Evolutionary conservation across 352 stramenopile species (phyloP).

Genomic region (Globisporangium megalacanthum): DNA sequence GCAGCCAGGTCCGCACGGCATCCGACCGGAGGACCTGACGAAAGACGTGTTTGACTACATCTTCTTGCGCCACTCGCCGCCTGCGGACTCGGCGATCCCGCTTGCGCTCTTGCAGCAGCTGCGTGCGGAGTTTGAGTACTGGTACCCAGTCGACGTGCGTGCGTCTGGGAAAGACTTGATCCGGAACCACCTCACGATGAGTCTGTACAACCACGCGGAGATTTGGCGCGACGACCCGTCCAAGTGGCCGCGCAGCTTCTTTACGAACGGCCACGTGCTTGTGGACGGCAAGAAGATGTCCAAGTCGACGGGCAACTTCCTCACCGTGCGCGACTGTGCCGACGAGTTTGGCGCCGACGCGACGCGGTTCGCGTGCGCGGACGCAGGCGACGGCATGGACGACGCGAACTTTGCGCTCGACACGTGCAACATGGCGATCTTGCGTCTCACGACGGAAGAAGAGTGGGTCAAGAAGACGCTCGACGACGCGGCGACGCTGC

Average conservation of each 20-base stretch:
- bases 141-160: slow-evolving; percentile 99
- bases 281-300: slow-evolving; percentile 99
- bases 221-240: slow-evolving; percentile 98
- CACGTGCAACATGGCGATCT: slow-evolving; percentile 96
- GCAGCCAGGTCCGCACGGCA: slow-evolving; percentile 78
- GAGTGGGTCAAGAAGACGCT: slow-evolving; percentile 94
- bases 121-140: slow-evolving; percentile 98
- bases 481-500: slow-evolving; percentile 84
- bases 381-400: slow-evolving; percentile 97
- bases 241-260: slow-evolving; percentile 97
- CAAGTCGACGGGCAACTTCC: slow-evolving; percentile 99
- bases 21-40: slow-evolving; percentile 86
- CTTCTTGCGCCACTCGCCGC: slow-evolving; percentile 89
- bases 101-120: slow-evolving; percentile 91
- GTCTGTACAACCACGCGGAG: slow-evolving; percentile 98
- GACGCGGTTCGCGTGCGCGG: slow-evolving; percentile 97
- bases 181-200: slow-evolving; percentile 99
- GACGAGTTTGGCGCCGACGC: slow-evolving; percentile 95
- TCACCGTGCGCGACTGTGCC: slow-evolving; percentile 97
- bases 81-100: slow-evolving; percentile 84
- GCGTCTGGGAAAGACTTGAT: slow-evolving; percentile 96
- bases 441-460: slow-evolving; percentile 96
- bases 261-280: slow-evolving; percentile 98
- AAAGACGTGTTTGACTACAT: slow-evolving; percentile 99
- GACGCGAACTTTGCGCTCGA: slow-evolving; percentile 99